Percentiles rank a stretch among this genome's conserved stretches.
Conservation (phyloP, 345 rosid species). For the Raphanus raphanistrum region DNA sequence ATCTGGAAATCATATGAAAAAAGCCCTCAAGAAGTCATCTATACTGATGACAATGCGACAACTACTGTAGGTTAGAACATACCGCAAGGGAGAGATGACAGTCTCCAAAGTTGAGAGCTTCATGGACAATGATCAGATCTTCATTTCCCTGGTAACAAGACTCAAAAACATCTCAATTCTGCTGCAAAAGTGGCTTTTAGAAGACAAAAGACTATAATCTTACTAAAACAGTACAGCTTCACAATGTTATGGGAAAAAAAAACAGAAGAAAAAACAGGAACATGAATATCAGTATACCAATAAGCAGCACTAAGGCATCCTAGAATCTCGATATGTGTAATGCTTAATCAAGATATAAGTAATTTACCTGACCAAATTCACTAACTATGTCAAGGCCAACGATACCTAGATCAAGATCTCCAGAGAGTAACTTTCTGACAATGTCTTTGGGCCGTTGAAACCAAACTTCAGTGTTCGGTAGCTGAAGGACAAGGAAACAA, state of each 20-base stretch:
- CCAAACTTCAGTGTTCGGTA: slow-evolving; percentile 90
- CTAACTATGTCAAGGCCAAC: slow-evolving; percentile 84
- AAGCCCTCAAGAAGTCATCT: neutral
- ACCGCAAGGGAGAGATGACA: slow-evolving; percentile 89
- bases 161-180: neutral
- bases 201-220: neutral
- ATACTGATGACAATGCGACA: neutral
- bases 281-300: neutral
- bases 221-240: neutral
- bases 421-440: slow-evolving; percentile 77
- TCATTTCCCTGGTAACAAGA: slow-evolving; percentile 63
- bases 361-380: slow-evolving; percentile 74
- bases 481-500: slow-evolving; percentile 41
- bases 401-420: slow-evolving; percentile 93
- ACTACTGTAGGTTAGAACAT: slow-evolving; percentile 31
- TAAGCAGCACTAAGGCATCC: neutral
- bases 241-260: too few relatives aligned
- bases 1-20: slow-evolving; percentile 54
- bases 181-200: neutral
- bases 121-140: slow-evolving; percentile 83
- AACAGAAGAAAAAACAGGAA: too few relatives aligned
- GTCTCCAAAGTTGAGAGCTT: slow-evolving; percentile 88
- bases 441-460: slow-evolving; percentile 95
- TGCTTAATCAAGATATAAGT: neutral
- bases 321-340: neutral